Evolutionary conservation across 2,329 filamentous ascomycete genomes (phyloP).

Genomic region (Pseudovirgaria hyperparasitica): DNA sequence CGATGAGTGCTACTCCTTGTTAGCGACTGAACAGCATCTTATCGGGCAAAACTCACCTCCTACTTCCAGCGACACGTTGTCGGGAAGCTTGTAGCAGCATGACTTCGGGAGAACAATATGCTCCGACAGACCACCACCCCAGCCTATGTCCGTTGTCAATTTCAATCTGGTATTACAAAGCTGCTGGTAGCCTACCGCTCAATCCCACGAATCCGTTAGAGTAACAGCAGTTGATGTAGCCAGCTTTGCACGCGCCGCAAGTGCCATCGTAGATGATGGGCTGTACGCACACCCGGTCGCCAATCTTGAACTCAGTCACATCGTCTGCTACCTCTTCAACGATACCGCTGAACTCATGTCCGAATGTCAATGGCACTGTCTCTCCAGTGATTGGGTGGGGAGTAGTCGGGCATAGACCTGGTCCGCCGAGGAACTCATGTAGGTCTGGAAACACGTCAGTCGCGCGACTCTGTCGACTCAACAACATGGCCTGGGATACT

Average conservation of each 20-base stretch:
- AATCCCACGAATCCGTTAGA: slow-evolving; percentile 41
- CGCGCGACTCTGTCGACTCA: neutral
- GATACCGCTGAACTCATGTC: slow-evolving; percentile 40
- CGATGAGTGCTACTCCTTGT: slow-evolving; percentile 31
- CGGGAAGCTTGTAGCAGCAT: slow-evolving; percentile 34
- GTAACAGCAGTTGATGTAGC: slow-evolving; percentile 41
- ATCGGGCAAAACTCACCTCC: slow-evolving; percentile 19
- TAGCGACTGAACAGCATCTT: neutral
- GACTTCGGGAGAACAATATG: slow-evolving; percentile 37
- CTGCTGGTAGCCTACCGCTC: slow-evolving; percentile 21
- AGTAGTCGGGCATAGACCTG: slow-evolving; percentile 37
- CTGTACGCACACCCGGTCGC: slow-evolving; percentile 36
- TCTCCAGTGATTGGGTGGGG: slow-evolving; percentile 43
- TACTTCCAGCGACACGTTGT: slow-evolving; percentile 38
- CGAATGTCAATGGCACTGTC: slow-evolving; percentile 38
- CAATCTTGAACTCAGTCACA: slow-evolving; percentile 34
- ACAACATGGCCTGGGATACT: neutral
- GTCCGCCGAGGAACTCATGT: slow-evolving; percentile 36
- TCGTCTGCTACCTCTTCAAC: slow-evolving; percentile 40
- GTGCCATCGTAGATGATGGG: slow-evolving; percentile 43
- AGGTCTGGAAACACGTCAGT: slow-evolving; percentile 17
- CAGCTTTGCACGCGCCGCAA: slow-evolving; percentile 39
- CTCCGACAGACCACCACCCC: slow-evolving; percentile 40
- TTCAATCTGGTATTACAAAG: neutral
- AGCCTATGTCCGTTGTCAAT: slow-evolving; percentile 16